phyloP scores from a whole-genome alignment of 306 rosid genomes.

The Oxytropis ochrocephala region DNA sequence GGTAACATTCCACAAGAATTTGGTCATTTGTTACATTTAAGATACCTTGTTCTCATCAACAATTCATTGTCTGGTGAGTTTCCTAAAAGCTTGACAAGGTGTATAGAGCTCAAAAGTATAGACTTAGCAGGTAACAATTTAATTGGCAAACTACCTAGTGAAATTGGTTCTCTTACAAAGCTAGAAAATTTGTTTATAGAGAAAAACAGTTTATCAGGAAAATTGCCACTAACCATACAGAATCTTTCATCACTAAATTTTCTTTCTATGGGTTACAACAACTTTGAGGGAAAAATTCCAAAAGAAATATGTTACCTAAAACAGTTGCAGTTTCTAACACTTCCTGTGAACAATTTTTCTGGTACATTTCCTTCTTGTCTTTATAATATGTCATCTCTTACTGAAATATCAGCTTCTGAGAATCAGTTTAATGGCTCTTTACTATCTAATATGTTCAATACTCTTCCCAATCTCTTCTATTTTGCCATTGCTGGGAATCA shows the following conservation, averaged over 20 bases:
- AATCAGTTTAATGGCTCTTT: background rate
- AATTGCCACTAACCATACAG: background rate
- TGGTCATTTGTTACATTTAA: background rate
- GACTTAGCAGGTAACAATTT: background rate
- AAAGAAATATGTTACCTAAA: background rate
- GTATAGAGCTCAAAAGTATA: background rate
- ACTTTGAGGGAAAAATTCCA: background rate
- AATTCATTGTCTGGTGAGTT: background rate
- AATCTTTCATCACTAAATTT: background rate
- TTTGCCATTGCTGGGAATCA: background rate
- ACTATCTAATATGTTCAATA: background rate
- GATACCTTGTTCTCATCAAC: background rate
- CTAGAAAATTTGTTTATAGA: background rate
- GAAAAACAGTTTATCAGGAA: background rate
- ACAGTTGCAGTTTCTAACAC: background rate
- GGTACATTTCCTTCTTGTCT: background rate
- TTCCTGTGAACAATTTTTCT: background rate
- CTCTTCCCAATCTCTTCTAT: background rate
- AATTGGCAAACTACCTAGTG: background rate
- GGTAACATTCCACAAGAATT: background rate
- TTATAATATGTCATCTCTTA: background rate
- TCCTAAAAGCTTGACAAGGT: background rate
- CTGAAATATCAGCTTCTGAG: background rate
- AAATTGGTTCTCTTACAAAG: background rate
- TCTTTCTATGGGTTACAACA: background rate